Base-by-base conservation (phyloP, 768 basidiomycete species). In the Trichaptum fuscoviolaceum region DNA sequence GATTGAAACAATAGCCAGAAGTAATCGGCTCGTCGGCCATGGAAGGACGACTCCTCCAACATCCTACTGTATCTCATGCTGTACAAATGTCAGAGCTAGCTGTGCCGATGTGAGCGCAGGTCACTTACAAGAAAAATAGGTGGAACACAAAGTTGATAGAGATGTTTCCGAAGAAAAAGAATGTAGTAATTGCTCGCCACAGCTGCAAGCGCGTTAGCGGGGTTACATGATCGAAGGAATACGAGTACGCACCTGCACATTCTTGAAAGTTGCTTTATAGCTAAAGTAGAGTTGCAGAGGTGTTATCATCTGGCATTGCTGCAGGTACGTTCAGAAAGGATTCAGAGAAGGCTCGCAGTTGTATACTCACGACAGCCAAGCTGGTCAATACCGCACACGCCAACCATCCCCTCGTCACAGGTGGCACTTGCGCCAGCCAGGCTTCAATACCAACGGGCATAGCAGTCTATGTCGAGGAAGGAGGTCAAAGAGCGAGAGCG, bases 51-150 rank as follows among this genome's bases (percentile, higher is more conserved):
- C 77, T 99, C 96, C 77, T 99, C 97, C 2, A 99, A 81, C 90
- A 98, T 92, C 59, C 96, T 85, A 69, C 94, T 95, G 74, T 99
- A 99, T 64, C 97, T 83, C 95, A 98, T 96, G 76, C 96, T 97
- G 73, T 27, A 27, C n/a, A 42, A 8, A 10, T 18, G 26, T 64
- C 36, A 26, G 58, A 62, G 24, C 26, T 25, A 35, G 52, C 64
- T 64, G 36, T 23, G 20, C 15, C 7, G 17, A 12, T 24, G 23
- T 12, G 20, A n/a, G 18, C 17, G 34, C 30, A 30, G 2, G 26
- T 24, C 12, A 80, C 95, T 76, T 74, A 96, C 96, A 99, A 97
- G 83, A 99, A 99, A 83, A 98, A 98, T 64, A 99, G 83, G 75
- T 99, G 96, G 78, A 99, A 97, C 67, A 96, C 84, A 71, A 98